These are phyloP conservation scores for Triticum urartu DNA, from an alignment of 176 grass and related monocot species.

Conservation along the genomic window DNA sequence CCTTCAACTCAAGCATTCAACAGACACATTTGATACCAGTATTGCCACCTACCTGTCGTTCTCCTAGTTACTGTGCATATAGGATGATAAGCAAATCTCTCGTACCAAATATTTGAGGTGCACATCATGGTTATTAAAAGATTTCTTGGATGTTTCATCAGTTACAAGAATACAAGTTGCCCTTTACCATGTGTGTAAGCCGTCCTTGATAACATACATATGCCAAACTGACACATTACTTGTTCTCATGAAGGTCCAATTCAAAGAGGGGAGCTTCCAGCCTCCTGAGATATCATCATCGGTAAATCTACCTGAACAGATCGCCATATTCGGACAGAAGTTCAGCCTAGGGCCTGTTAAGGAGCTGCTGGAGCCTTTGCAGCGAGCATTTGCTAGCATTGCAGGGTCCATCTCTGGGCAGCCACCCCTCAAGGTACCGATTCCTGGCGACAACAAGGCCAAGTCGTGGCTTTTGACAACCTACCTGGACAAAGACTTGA, in stretches of 20 bases:
- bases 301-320: slow-evolving; percentile 61
- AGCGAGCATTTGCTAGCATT: slow-evolving; percentile 64
- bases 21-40: background rate
- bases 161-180: background rate
- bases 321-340: slow-evolving; percentile 84
- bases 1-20: background rate
- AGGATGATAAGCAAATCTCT: background rate
- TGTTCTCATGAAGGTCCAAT: slow-evolving; percentile 60
- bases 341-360: slow-evolving; percentile 70
- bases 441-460: slow-evolving; percentile 58
- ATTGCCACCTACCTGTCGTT: background rate
- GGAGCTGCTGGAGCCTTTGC: slow-evolving; percentile 59
- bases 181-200: background rate
- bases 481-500: slow-evolving; percentile 83
- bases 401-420: slow-evolving; percentile 73
- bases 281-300: slow-evolving; percentile 66
- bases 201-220: background rate
- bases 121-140: background rate
- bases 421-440: slow-evolving; percentile 66
- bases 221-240: background rate
- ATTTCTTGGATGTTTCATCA: background rate
- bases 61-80: background rate
- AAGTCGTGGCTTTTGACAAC: slow-evolving; percentile 89
- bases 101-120: background rate
- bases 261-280: slow-evolving; percentile 84